Base-by-base conservation (phyloP, 2,329 filamentous ascomycete genomes). In the Ophiostoma quercus region DNA sequence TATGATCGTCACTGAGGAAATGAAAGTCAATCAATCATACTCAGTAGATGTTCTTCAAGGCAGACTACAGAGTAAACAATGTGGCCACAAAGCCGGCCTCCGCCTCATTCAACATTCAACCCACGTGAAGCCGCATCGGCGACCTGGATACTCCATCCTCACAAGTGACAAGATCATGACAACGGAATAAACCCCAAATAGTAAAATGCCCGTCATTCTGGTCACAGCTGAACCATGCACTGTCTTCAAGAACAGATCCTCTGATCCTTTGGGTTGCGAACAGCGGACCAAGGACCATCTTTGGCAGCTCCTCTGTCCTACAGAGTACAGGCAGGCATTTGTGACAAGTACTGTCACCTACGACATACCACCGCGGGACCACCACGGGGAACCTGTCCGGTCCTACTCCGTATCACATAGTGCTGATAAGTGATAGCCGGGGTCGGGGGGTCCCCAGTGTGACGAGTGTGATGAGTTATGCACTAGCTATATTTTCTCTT, bases 201-300 rank as follows among this genome's bases (percentile, higher is more conserved):
- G 43, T 47, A 47, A 47, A 43, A 47, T n/a, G 51, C 51, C 51
- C 16, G n/a, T 25, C 22, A 11, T 57, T 57, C 25, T 9, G 22
- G 22, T 57, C 51, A 57, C 51, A 57, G 51, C 51, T 57, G 51
- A 57, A 57, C 51, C 51, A 57, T 57, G 43, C 43, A 47, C 14
- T n/a, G 19, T 47, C 43, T 47, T 47, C 43, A 47, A 47, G 43
- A 16, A 47, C 16, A 6, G 43, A 19, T 19, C 41, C 41, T 47
- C 7, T 47, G 43, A n/a, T 47, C 43, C 43, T n/a, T 16, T n/a
- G 19, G 47, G 19, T 12, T 25, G 22, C 11, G n/a, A 25, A 25
- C 51, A 57, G 22, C 51, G 51, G 51, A 25, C 51, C 51, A 57
- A 57, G n/a, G n/a, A 14, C 51, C 8, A 11, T 16, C n/a, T 57